Evolutionary conservation across 306 rosid genomes (phyloP), one percentile per base, ranked within the genome.

Genomic region (Vigna mungo): DNA sequence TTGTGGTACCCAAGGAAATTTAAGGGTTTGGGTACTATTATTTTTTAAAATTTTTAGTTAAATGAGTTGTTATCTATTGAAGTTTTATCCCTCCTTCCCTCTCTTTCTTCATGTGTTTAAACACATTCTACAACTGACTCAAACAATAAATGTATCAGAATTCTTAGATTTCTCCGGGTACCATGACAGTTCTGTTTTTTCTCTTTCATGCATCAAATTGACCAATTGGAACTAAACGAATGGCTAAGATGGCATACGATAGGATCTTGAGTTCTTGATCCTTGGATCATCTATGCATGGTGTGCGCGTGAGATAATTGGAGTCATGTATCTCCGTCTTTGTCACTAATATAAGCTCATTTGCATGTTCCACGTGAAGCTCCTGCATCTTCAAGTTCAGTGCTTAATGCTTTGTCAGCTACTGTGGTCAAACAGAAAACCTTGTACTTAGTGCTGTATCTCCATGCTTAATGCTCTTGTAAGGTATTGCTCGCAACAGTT

Each of bases 351-450:
- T 13, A 8, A 36, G 65, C 15, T 34, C 75, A 16, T 51, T 17
- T 53, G 49, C 48, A 17, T 34, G 64, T 36, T 53, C 36, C 23
- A 20, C 13, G 4, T 53, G 6, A 14, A 53, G 20, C 30, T n/a
- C 36, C 55, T 61, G 20, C 48, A n/a, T 46, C 61, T 12, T 75
- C 48, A 37, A 36, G 69, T 63, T 63, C 27, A 36, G 69, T 36
- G 27, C 48, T 7, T 9, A 36, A n/a, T 63, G 36, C 37, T 63
- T 63, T 34, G 9, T 36, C n/a, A 17, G 37, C 30, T 37, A 13
- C 17, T 63, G 25, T n/a, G 25, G 53, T 49, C 51, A 52, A 51
- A 76, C 64, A 20, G 73, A 52, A 73, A 36, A 53, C 54, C 17
- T 2, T 9, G 55, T 36, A 20, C 60, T 9, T 49, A 8, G 13